Percentiles rank a stretch among this genome's conserved stretches.
phyloP scores from a whole-genome alignment of 495 filamentous ascomycete species.

The Aspergillus incahuasiensis region DNA sequence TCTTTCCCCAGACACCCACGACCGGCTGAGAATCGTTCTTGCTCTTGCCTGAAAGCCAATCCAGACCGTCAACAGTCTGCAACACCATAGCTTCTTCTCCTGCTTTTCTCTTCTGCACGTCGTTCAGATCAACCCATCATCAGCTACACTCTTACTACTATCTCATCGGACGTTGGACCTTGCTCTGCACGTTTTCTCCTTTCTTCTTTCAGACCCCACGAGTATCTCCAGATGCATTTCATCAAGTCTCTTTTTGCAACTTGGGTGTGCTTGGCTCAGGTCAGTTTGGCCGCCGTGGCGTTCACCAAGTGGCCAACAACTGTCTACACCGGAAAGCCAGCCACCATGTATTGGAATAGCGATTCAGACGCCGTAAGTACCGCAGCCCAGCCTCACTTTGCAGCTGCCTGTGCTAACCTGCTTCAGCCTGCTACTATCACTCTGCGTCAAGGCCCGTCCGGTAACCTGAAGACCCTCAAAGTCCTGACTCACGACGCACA shows the following conservation, averaged over 20 bases:
- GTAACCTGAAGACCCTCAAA: conserved; percentile 37
- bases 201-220: conserved; percentile 1
- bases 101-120: neutral
- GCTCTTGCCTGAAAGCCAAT: neutral
- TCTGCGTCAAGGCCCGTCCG: conserved; percentile 38
- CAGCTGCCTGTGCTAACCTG: neutral
- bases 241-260: conserved; percentile 28
- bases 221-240: conserved; percentile 26
- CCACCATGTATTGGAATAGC: conserved; percentile 41
- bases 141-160: neutral
- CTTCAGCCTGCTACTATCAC: conserved; percentile 39
- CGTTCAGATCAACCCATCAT: neutral
- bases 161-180: neutral
- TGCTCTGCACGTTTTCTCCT: neutral
- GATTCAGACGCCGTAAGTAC: conserved; percentile 29
- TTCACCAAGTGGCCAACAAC: conserved; percentile 43
- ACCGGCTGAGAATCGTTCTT: neutral
- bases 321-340: conserved; percentile 35
- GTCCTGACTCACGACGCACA: conserved; percentile 32
- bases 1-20: neutral
- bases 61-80: neutral
- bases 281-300: conserved; percentile 30
- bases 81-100: neutral
- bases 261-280: conserved; percentile 27
- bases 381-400: neutral